Conservation (phyloP, 495 filamentous ascomycete species). For the Endocarpon pusillum region DNA sequence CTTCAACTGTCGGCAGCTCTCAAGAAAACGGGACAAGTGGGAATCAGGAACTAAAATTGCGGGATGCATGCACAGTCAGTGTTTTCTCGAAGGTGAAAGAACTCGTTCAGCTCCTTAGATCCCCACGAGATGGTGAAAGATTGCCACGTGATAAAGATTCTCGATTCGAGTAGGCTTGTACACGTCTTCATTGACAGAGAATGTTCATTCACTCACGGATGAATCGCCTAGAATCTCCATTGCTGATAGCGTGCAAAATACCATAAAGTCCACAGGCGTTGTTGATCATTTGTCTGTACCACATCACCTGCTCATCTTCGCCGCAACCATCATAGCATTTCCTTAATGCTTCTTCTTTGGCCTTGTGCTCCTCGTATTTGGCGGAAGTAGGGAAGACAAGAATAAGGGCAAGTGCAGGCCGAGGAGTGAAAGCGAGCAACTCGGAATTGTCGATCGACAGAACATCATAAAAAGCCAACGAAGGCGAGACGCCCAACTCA, state of each 20-base stretch:
- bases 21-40: constrained; percentile 8
- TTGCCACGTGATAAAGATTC: no score
- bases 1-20: constrained; percentile 19
- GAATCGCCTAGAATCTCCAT: constrained; percentile 26
- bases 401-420: constrained; percentile 40
- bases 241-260: constrained; percentile 38
- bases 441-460: constrained; percentile 35
- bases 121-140: no score
- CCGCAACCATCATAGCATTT: constrained; percentile 37
- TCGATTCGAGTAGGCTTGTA: background rate
- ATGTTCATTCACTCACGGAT: constrained; percentile 16
- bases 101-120: no score
- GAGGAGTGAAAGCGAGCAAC: constrained; percentile 35
- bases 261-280: constrained; percentile 51
- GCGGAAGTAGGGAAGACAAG: constrained; percentile 33
- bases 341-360: constrained; percentile 17
- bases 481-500: constrained; percentile 27
- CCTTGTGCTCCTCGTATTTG: constrained; percentile 30
- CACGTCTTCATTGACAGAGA: background rate
- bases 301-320: constrained; percentile 35
- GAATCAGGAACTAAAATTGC: background rate
- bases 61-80: no score
- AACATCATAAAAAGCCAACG: constrained; percentile 42
- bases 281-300: constrained; percentile 49
- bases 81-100: no score